These are phyloP conservation scores for Malbranchea cinnamomea DNA, from an alignment of 2,329 filamentous ascomycete species.

Conservation along the genomic window DNA sequence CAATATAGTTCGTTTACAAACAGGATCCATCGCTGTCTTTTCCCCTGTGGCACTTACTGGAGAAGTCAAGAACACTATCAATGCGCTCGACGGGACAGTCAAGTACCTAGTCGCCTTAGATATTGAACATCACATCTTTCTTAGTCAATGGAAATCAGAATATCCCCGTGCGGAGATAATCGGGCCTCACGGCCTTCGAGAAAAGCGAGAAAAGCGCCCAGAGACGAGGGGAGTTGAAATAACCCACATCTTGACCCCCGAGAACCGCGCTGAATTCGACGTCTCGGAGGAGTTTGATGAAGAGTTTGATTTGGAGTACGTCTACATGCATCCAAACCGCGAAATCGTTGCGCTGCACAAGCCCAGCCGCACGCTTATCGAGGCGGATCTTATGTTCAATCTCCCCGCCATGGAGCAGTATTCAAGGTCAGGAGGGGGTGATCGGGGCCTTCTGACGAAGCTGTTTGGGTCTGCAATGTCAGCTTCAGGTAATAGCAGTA, in stretches of 20 bases:
- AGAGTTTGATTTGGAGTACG: slow-evolving; percentile 77
- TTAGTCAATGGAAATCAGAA: slow-evolving; percentile 67
- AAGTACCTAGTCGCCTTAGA: slow-evolving; percentile 79
- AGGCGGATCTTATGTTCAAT: slow-evolving; percentile 89
- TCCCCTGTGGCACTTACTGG: slow-evolving; percentile 77
- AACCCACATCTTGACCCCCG: slow-evolving; percentile 48
- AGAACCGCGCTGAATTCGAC: slow-evolving; percentile 34
- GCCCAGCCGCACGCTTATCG: slow-evolving; percentile 62
- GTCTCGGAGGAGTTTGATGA: slow-evolving; percentile 67
- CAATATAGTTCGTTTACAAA: slow-evolving; percentile 58
- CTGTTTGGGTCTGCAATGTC: slow-evolving; percentile 46
- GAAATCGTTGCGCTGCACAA: slow-evolving; percentile 80
- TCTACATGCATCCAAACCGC: slow-evolving; percentile 64
- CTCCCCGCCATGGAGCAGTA: slow-evolving; percentile 80
- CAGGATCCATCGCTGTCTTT: slow-evolving; percentile 72
- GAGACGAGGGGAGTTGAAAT: slow-evolving; percentile 47
- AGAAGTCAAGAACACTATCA: slow-evolving; percentile 47
- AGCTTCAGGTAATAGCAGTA: too few relatives aligned
- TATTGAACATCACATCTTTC: slow-evolving; percentile 87
- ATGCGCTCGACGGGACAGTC: slow-evolving; percentile 52
- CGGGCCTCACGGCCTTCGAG: slow-evolving; percentile 65
- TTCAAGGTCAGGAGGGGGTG: slow-evolving; percentile 38
- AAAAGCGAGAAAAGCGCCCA: slow-evolving; percentile 55
- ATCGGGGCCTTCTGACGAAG: slow-evolving; percentile 45
- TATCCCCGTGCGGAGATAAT: slow-evolving; percentile 69